These are phyloP conservation scores for Medicago arabica DNA, from an alignment of 306 rosid species.

Conservation along the genomic window DNA sequence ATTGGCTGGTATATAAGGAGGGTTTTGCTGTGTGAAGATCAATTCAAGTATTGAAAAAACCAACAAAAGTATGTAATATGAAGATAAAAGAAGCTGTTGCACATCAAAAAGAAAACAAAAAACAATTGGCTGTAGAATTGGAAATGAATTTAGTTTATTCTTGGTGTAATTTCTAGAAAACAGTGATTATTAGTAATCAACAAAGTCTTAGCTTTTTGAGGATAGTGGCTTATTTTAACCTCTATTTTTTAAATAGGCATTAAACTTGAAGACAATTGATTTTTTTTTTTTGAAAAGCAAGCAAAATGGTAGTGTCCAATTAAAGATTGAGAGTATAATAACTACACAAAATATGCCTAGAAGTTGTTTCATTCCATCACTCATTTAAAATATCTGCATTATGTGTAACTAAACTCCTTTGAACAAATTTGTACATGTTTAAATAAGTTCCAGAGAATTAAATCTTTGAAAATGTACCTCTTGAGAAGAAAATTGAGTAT, in stretches of 20 bases:
- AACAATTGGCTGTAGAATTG: conserved; percentile 37
- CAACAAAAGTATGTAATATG: conserved; percentile 14
- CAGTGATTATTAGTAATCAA: conserved; percentile 36
- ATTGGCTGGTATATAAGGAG: conserved; percentile 62
- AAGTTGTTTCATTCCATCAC: neutral
- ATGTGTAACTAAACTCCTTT: too few relatives aligned
- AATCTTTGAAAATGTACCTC: too few relatives aligned
- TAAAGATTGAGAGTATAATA: neutral
- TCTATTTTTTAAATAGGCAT: neutral
- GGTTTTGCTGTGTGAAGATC: conserved; percentile 37
- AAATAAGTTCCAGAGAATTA: too few relatives aligned
- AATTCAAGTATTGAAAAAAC: conserved; percentile 3
- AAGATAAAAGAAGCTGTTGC: conserved; percentile 34
- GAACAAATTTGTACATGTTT: too few relatives aligned
- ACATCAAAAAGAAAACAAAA: conserved; percentile 6
- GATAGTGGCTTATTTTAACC: neutral
- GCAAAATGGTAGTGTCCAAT: conserved; percentile 8
- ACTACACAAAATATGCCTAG: neutral
- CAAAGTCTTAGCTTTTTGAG: conserved; percentile 22
- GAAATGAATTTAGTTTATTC: conserved; percentile 41
- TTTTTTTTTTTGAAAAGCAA: neutral
- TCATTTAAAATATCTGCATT: too few relatives aligned
- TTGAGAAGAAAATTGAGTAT: too few relatives aligned
- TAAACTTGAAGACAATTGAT: neutral
- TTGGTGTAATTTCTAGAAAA: conserved; percentile 51